Percentiles rank a stretch among this genome's conserved stretches.
Evolutionary conservation across 2,329 filamentous ascomycete species (phyloP).

Genomic region (Penicillium sp.): DNA sequence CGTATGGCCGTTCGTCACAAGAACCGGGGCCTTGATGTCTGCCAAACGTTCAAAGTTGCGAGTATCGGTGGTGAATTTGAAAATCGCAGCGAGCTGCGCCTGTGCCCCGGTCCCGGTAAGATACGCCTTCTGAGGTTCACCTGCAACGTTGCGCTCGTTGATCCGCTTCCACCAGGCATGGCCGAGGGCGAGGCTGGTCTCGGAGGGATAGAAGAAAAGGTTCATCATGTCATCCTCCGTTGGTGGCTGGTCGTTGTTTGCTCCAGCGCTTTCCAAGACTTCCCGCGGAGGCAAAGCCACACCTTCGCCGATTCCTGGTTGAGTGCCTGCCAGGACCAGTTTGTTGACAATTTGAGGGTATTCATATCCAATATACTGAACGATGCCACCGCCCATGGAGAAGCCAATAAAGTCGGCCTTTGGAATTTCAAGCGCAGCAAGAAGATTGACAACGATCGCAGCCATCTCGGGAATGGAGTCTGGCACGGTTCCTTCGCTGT

Average conservation of each 20-base stretch:
- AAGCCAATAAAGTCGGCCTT: constrained; percentile 12
- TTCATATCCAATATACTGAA: constrained; percentile 5
- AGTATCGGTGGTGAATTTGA: constrained; percentile 12
- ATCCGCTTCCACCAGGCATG: constrained; percentile 10
- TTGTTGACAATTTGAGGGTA: constrained; percentile 12
- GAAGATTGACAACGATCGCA: constrained; percentile 8
- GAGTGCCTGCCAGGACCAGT: constrained; percentile 11
- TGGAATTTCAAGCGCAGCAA: constrained; percentile 3
- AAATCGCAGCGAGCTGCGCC: constrained; percentile 10
- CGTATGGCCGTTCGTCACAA: constrained; percentile 10
- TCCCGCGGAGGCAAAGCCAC: constrained; percentile 9
- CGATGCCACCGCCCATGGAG: constrained; percentile 9
- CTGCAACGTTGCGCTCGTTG: constrained; percentile 7
- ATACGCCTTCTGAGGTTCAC: constrained; percentile 6
- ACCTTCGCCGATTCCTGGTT: constrained; percentile 9
- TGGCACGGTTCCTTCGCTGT: constrained; percentile 8
- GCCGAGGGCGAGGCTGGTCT: constrained; percentile 10
- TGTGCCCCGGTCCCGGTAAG: constrained; percentile 9
- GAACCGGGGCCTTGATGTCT: constrained; percentile 10
- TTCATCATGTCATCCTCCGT: constrained; percentile 12
- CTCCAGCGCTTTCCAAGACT: constrained; percentile 11
- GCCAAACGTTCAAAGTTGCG: constrained; percentile 9
- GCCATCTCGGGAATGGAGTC: constrained; percentile 10
- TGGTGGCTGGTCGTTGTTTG: constrained; percentile 10
- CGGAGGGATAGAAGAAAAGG: constrained; percentile 10